Evolutionary conservation across 2,329 filamentous ascomycete genomes (phyloP), one percentile per base, ranked within the genome.

Genomic region (Ambrosiella xylebori): DNA sequence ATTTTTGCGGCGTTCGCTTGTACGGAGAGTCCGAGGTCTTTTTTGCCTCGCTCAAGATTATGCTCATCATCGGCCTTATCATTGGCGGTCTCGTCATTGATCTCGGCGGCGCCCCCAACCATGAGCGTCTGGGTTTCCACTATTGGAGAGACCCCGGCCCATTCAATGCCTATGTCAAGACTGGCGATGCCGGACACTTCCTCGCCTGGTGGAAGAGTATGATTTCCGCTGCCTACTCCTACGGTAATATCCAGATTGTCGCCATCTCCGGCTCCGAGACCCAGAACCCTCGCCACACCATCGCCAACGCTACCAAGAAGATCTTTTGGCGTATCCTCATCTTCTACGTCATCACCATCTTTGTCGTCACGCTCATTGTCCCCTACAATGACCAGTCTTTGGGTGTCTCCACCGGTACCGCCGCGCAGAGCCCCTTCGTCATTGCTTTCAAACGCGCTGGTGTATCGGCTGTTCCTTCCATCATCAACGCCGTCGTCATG

Each of bases 1-100:
- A 71, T 66, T 53, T 71, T 39, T 63, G 70, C 11, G 69, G 69
- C 47, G 71, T 76, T 37, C 64, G 64, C 6, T 68, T 70, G 55
- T 74, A 73, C 54, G 73, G 73, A 51, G 74, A 76, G 62, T 70
- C 72, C 8, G 73, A 76, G 58, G 76, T 76, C 59, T 72, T 72
- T 68, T 71, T 77, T 58, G 71, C 71, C 0, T 66, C 69, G 5
- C 63, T 71, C 63, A 76, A 77, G 60, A 68, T 74, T 2, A 61
- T 75, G 2, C 69, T 73, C 52, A 72, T 75, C 57, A 60, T 70
- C 7, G 69, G 66, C 35, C 63, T 73, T 7, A 70, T 73, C 56
- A 63, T 71, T 17, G 56, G 70, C 35, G 67, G 68, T 52, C 66
- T 72, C 55, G 64, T 72, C 44, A 64, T 72, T 35, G 66, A 71